Conservation (phyloP, 2,329 filamentous ascomycete genomes). For the Fusarium anthophilum region DNA sequence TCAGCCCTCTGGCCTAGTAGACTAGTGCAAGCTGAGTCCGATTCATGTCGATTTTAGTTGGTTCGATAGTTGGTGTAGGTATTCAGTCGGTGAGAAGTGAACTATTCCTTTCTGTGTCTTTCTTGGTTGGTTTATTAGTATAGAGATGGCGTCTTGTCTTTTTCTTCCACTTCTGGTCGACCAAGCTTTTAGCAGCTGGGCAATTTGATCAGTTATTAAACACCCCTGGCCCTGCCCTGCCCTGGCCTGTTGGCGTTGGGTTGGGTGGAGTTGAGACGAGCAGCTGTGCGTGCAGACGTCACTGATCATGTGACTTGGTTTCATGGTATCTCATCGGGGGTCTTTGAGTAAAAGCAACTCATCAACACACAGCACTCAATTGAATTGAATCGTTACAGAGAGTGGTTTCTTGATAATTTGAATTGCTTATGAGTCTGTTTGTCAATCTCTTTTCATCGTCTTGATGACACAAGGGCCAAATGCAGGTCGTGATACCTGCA, state of each 20-base stretch:
- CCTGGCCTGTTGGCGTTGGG: constrained; percentile 18
- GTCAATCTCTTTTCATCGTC: not conserved
- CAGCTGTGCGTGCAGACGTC: constrained; percentile 37
- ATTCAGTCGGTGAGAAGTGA: constrained; percentile 12
- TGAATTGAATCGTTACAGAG: not conserved
- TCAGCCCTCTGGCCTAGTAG: constrained; percentile 1
- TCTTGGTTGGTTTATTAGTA: not conserved
- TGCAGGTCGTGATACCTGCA: not conserved
- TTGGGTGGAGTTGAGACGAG: constrained; percentile 25
- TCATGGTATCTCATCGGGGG: not conserved
- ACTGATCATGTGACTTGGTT: constrained; percentile 37
- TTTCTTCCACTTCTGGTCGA: not conserved
- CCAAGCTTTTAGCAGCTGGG: not conserved
- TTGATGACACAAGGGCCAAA: not conserved
- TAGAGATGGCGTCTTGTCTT: not conserved
- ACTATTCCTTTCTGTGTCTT: not conserved
- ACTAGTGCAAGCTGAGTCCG: constrained; percentile 1
- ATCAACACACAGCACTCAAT: not conserved
- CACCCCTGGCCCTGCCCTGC: constrained; percentile 17
- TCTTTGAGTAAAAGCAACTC: not conserved
- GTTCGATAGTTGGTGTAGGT: not conserved
- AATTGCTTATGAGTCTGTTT: too few relatives aligned
- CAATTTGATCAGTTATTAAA: not conserved
- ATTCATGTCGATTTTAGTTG: not conserved
- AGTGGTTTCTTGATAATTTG: not conserved